Conservation (phyloP, 2,329 filamentous ascomycete genomes). For the Hypoxylon sp. region DNA sequence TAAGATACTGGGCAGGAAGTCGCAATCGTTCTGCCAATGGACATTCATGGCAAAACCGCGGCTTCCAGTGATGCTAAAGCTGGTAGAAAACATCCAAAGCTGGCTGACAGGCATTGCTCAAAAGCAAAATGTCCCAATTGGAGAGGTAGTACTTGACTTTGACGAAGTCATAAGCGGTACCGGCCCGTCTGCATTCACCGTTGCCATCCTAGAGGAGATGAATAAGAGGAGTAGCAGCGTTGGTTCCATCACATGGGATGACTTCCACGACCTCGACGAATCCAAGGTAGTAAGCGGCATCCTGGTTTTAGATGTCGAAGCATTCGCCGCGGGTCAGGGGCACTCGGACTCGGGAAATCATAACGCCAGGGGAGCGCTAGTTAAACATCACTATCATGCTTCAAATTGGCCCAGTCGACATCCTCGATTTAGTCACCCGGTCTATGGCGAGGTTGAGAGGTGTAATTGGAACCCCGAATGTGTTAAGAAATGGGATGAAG, state of each 20-base stretch:
- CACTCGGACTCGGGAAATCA: slow-evolving; percentile 82
- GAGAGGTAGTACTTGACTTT: slow-evolving; percentile 35
- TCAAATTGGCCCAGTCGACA: slow-evolving; percentile 79
- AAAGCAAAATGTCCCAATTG: slow-evolving; percentile 63
- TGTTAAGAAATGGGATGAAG: slow-evolving; percentile 75
- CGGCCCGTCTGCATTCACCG: slow-evolving; percentile 70
- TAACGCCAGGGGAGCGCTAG: slow-evolving; percentile 74
- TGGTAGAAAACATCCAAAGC: slow-evolving; percentile 77
- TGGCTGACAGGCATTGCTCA: slow-evolving; percentile 74
- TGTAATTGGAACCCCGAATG: slow-evolving; percentile 79
- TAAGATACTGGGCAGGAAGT: slow-evolving; percentile 75
- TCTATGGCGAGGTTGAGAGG: slow-evolving; percentile 77
- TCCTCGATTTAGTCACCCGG: slow-evolving; percentile 76
- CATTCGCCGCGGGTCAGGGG: slow-evolving; percentile 75
- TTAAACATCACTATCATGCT: slow-evolving; percentile 82
- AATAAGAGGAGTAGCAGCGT: slow-evolving; percentile 54
- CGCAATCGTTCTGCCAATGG: slow-evolving; percentile 79
- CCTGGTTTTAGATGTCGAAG: slow-evolving; percentile 78
- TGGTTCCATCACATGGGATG: slow-evolving; percentile 69
- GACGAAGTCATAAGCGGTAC: slow-evolving; percentile 37
- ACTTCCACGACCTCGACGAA: slow-evolving; percentile 76
- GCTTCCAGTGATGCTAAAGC: slow-evolving; percentile 76
- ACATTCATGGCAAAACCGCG: slow-evolving; percentile 79
- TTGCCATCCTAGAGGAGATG: slow-evolving; percentile 66
- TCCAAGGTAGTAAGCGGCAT: slow-evolving; percentile 75